Evolutionary conservation across 2,329 filamentous ascomycete species (phyloP).

Genomic region (Aureobasidium sp.): DNA sequence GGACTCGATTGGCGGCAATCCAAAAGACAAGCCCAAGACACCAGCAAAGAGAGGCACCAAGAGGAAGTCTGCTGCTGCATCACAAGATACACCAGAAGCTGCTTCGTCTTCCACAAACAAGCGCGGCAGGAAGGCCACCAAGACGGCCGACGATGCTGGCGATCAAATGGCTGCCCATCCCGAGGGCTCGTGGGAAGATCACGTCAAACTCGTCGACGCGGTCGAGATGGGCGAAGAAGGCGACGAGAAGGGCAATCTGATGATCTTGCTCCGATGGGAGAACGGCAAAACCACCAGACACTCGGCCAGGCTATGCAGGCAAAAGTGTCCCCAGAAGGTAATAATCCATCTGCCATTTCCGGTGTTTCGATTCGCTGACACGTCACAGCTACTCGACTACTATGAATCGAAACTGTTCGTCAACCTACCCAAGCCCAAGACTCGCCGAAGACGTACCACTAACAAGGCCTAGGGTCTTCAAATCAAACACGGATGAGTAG

Average conservation of each 20-base stretch:
- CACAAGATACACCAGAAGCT: slow-evolving; percentile 17
- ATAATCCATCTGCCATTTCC: neutral
- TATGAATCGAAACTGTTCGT: slow-evolving; percentile 9
- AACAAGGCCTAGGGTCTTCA: slow-evolving; percentile 14
- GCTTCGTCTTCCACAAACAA: slow-evolving; percentile 11
- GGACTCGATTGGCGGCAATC: slow-evolving; percentile 50
- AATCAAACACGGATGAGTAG: neutral
- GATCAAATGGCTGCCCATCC: slow-evolving; percentile 47
- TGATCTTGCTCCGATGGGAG: slow-evolving; percentile 68
- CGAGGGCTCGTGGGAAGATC: slow-evolving; percentile 68
- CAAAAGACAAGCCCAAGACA: slow-evolving; percentile 28
- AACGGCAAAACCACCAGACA: slow-evolving; percentile 69
- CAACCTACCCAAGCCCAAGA: neutral
- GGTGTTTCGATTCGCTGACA: neutral
- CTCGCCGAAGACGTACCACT: slow-evolving; percentile 13
- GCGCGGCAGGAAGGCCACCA: slow-evolving; percentile 3
- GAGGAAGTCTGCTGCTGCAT: slow-evolving; percentile 18
- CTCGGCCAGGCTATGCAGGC: slow-evolving; percentile 59
- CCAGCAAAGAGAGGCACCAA: slow-evolving; percentile 26
- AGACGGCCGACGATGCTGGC: slow-evolving; percentile 35
- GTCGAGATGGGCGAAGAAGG: slow-evolving; percentile 52
- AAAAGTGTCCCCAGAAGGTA: slow-evolving; percentile 73
- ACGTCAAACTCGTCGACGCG: slow-evolving; percentile 63
- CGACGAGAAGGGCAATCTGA: slow-evolving; percentile 38
- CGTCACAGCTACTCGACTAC: slow-evolving; percentile 10